phyloP scores from a whole-genome alignment of 257 asterid genomes.

The Capsicum pubescens region DNA sequence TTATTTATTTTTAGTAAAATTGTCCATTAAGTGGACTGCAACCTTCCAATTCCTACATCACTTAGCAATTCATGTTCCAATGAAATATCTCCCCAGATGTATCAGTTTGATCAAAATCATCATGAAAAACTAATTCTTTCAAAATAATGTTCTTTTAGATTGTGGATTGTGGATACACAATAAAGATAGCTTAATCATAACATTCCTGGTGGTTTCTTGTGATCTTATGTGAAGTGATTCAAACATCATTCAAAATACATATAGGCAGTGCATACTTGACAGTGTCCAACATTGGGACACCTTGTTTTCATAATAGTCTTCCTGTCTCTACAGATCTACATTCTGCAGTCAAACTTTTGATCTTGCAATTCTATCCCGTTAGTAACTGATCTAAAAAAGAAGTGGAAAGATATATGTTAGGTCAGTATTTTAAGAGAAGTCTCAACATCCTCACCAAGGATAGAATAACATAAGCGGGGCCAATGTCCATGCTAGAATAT shows the following conservation, averaged over 20 bases:
- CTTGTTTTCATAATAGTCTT: background rate
- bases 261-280: background rate
- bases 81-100: background rate
- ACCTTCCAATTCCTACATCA: constrained; percentile 7
- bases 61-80: background rate
- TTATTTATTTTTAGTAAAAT: background rate
- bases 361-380: background rate
- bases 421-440: background rate
- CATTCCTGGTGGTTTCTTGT: background rate
- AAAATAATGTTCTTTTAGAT: background rate
- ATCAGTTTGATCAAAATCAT: background rate
- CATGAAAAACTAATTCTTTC: background rate
- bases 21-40: background rate
- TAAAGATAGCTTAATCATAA: background rate
- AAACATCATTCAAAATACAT: background rate
- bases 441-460: background rate
- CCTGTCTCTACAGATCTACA: background rate
- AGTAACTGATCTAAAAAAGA: background rate
- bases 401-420: background rate
- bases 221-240: background rate
- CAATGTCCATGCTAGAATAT: background rate
- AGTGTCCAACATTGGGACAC: background rate
- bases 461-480: background rate
- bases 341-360: constrained; percentile 7
- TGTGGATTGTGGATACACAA: background rate